A percentile compares a stretch with the other conserved stretches of the same genome.
These are phyloP conservation scores for Voacanga thouarsii DNA, from an alignment of 257 asterid genomes.

Conservation along the genomic window DNA sequence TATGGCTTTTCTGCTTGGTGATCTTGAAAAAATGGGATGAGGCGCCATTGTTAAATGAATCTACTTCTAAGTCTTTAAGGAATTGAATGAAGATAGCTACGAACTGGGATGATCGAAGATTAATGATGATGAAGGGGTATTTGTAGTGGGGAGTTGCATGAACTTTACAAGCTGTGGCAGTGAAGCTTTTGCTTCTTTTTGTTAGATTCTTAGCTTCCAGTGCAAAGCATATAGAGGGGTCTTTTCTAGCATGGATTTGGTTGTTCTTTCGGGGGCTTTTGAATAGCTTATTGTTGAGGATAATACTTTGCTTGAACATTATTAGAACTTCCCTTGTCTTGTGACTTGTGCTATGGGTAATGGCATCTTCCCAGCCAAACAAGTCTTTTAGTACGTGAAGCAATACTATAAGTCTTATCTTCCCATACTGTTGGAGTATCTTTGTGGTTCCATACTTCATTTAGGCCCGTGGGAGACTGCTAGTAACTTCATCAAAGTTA, in stretches of 20 bases:
- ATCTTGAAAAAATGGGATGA: conserved; percentile 11
- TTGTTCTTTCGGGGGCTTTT: conserved; percentile 27
- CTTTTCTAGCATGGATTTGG: conserved; percentile 5
- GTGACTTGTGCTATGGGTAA: conserved; percentile 40
- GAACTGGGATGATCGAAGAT: conserved; percentile 5
- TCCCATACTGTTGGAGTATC: background rate
- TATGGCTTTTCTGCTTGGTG: conserved; percentile 1
- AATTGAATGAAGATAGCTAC: background rate
- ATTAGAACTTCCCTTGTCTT: conserved; percentile 24
- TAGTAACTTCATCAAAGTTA: background rate
- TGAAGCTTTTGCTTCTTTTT: conserved; percentile 48
- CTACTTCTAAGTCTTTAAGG: background rate
- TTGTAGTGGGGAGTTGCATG: conserved; percentile 47
- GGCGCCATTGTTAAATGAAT: conserved; percentile 44
- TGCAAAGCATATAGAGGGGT: conserved; percentile 42
- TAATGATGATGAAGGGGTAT: conserved; percentile 26
- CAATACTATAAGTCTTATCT: background rate
- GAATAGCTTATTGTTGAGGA: conserved; percentile 17
- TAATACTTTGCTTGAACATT: conserved; percentile 62
- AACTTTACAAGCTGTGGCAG: conserved; percentile 37
- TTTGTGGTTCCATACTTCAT: background rate
- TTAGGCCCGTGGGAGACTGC: background rate
- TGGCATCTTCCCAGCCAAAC: conserved; percentile 28
- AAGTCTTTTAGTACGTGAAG: background rate
- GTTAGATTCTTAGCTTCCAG: conserved; percentile 30